These are phyloP conservation scores for Fusarium sp. DNA, from an alignment of 2,329 filamentous ascomycete genomes.

Conservation along the genomic window DNA sequence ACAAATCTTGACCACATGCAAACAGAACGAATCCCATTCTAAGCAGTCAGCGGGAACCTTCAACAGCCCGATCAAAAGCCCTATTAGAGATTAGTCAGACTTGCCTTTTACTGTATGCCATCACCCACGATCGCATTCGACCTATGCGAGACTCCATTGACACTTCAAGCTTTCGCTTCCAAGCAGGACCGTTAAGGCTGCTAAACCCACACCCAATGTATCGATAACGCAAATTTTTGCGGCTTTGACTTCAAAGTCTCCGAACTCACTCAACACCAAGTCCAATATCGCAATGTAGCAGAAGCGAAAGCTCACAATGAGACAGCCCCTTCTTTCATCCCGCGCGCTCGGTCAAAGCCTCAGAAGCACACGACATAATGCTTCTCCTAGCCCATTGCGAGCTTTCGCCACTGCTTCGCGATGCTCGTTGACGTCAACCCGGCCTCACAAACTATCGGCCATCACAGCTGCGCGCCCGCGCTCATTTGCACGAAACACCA, in stretches of 20 bases:
- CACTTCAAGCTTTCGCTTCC: neutral
- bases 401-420: constrained; percentile 26
- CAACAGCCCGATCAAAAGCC: neutral
- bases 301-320: constrained; percentile 36
- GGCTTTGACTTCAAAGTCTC: constrained; percentile 6
- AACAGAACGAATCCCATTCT: constrained; percentile 1
- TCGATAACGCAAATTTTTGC: constrained; percentile 45
- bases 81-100: constrained; percentile 1
- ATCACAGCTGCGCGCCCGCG: constrained; percentile 31
- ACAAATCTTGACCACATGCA: constrained; percentile 19
- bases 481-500: constrained; percentile 14
- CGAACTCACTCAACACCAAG: constrained; percentile 22
- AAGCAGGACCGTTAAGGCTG: neutral
- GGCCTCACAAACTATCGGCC: constrained; percentile 21
- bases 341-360: constrained; percentile 24
- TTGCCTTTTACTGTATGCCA: neutral
- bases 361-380: constrained; percentile 17
- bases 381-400: constrained; percentile 10
- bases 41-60: constrained; percentile 11
- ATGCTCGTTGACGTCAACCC: constrained; percentile 27
- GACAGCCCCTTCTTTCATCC: constrained; percentile 27
- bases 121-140: neutral
- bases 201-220: constrained; percentile 38
- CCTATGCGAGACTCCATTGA: neutral
- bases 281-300: constrained; percentile 34